phyloP scores from a whole-genome alignment of 192 early-diverging fungal genomes.

The Cetraspora pellucida region DNA sequence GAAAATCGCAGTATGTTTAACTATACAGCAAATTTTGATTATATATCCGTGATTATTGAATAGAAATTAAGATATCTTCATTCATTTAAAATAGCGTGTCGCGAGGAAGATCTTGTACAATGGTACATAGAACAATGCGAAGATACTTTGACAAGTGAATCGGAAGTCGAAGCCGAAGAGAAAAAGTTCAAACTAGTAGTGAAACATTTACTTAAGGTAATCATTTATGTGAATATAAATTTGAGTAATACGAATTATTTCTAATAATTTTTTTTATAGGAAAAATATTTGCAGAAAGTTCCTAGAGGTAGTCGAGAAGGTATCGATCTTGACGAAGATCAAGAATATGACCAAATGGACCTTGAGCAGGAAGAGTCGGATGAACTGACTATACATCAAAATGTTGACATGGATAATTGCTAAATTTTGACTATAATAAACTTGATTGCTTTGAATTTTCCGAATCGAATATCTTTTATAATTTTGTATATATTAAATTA shows the following conservation, averaged over 20 bases:
- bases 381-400: no score
- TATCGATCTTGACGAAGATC: no score
- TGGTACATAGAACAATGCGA: constrained; percentile 8
- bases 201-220: constrained; percentile 20
- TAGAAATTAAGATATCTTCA: not conserved
- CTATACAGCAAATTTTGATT: not conserved
- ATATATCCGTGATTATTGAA: not conserved
- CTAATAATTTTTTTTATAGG: not conserved
- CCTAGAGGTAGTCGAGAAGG: not conserved
- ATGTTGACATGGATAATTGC: no score
- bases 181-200: constrained; percentile 23
- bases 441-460: no score
- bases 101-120: not conserved
- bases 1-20: not conserved
- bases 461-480: no score
- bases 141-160: not conserved
- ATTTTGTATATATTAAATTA: no score
- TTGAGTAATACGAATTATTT: not conserved
- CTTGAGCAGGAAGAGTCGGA: no score
- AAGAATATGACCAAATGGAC: no score
- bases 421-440: no score
- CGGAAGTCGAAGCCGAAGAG: not conserved
- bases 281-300: not conserved
- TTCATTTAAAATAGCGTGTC: not conserved
- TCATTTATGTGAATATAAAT: not conserved